Evolutionary conservation across 1,284 basidiomycete genomes (phyloP), one percentile per base, ranked within the genome.

Genomic region (Singerocomus inundabilis): DNA sequence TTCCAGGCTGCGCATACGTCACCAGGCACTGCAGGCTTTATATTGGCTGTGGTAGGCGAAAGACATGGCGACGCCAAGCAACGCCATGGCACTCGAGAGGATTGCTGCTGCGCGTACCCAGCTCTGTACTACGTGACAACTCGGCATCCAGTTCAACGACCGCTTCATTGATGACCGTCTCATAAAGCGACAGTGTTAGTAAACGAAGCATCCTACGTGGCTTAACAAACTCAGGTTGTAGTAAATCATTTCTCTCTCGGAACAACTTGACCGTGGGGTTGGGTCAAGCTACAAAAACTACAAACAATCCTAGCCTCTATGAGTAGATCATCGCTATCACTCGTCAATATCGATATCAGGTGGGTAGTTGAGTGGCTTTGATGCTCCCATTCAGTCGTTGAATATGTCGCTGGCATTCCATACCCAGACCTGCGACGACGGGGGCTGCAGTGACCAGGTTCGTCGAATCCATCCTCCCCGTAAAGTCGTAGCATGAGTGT

Each of bases 331-430:
- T 33, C 55, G 9, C 6, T 30, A 15, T 44, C 44, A 21, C 24
- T 25, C 31, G 26, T 12, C 24, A 6, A 12, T 40, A 29, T 56
- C 33, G 24, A 29, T 18, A n/a, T 35, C 45, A 13, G 30, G 25
- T 6, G 42, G 44, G 3, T 35, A 54, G 44, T 58, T 56, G 57
- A 56, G 56, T 56, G 5, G 1, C 29, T n/a, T 12, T 21, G 8
- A 7, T n/a, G n/a, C 2, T 49, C 15, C 6, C 9, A 34, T 15
- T 13, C 35, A 21, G 26, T 29, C 9, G 15, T 21, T 5, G n/a
- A 21, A n/a, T 13, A 36, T 9, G 4, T 41, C 18, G 13, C 52
- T 44, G 37, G 57, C 34, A 26, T 34, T 16, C 12, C 15, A 44
- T 24, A 24, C 13, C 21, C 6, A 51, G 56, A 56, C 46, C 56